Evolutionary conservation across 2,329 filamentous ascomycete species (phyloP).

Genomic region (Colletotrichum scovillei): DNA sequence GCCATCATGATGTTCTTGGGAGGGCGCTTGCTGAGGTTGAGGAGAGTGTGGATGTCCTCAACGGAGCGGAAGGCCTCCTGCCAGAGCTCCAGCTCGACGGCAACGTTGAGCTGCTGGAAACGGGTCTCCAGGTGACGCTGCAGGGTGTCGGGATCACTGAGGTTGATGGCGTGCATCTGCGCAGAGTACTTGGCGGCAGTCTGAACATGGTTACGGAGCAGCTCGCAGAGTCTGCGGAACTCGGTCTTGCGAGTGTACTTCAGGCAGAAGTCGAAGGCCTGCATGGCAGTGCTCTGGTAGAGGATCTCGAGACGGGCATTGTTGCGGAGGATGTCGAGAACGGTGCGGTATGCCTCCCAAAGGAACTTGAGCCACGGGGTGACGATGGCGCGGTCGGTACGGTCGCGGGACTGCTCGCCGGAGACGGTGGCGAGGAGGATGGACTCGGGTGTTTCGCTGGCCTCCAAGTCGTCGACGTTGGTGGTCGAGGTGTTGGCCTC

Average conservation of each 20-base stretch:
- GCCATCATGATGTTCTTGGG: slow-evolving; percentile 99
- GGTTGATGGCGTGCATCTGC: slow-evolving; percentile 99
- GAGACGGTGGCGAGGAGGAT: slow-evolving; percentile 98
- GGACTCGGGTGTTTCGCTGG: slow-evolving; percentile 96
- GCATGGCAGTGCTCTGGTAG: slow-evolving; percentile 97
- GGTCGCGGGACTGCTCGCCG: slow-evolving; percentile 95
- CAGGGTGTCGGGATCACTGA: slow-evolving; percentile 96
- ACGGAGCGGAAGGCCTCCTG: slow-evolving; percentile 99
- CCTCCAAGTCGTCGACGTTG: slow-evolving; percentile 94
- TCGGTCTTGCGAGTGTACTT: slow-evolving; percentile 99
- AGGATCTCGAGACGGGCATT: slow-evolving; percentile 97
- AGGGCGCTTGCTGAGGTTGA: slow-evolving; percentile 97
- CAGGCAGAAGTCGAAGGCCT: slow-evolving; percentile 98
- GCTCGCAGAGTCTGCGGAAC: slow-evolving; percentile 97
- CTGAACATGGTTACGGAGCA: slow-evolving; percentile 97
- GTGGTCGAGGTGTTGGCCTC: slow-evolving; percentile 78
- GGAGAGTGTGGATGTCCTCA: slow-evolving; percentile 97
- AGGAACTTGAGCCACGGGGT: slow-evolving; percentile 99
- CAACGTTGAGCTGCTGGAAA: slow-evolving; percentile 98
- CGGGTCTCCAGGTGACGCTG: slow-evolving; percentile 98
- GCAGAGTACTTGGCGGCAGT: slow-evolving; percentile 99
- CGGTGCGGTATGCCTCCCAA: slow-evolving; percentile 99
- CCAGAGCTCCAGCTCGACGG: slow-evolving; percentile 97
- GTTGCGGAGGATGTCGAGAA: slow-evolving; percentile 98
- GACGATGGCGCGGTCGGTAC: slow-evolving; percentile 97